Conservation (phyloP, 169 alveolate species). For the Cryptosporidium tyzzeri region DNA sequence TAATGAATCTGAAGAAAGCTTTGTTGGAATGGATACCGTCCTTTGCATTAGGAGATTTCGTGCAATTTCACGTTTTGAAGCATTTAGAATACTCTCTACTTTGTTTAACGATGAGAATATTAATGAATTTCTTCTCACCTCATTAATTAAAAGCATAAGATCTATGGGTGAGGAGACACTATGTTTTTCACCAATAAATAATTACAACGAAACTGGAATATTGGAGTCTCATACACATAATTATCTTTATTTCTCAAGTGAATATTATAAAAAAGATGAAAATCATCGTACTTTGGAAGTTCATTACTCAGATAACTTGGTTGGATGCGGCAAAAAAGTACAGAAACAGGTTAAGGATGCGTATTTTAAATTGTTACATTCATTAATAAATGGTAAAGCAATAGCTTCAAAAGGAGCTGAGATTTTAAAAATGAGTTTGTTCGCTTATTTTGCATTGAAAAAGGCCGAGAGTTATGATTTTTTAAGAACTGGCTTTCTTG, state of each 20-base stretch:
- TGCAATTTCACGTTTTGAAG: conserved; percentile 49
- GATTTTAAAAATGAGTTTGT: conserved; percentile 63
- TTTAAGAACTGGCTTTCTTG: conserved; percentile 25
- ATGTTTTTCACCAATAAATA: not conserved
- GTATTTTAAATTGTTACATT: conserved; percentile 29
- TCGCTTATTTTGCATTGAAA: conserved; percentile 75
- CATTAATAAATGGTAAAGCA: conserved; percentile 54
- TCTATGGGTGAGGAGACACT: conserved; percentile 33
- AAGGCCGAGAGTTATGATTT: conserved; percentile 1
- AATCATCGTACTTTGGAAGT: conserved; percentile 10
- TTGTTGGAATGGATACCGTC: not conserved
- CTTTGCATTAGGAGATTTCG: conserved; percentile 28
- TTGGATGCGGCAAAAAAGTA: conserved; percentile 78
- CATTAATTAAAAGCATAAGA: conserved; percentile 17
- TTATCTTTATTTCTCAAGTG: conserved; percentile 9
- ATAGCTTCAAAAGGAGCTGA: conserved; percentile 64
- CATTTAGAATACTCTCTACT: not conserved
- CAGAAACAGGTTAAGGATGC: conserved; percentile 76
- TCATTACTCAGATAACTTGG: conserved; percentile 29
- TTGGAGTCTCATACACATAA: not conserved
- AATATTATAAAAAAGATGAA: not conserved
- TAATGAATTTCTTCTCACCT: not conserved
- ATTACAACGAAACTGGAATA: not conserved
- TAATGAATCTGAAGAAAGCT: not conserved
- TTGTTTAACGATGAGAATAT: not conserved